Base-by-base conservation (phyloP, 306 rosid species). In the Lotus japonicus region DNA sequence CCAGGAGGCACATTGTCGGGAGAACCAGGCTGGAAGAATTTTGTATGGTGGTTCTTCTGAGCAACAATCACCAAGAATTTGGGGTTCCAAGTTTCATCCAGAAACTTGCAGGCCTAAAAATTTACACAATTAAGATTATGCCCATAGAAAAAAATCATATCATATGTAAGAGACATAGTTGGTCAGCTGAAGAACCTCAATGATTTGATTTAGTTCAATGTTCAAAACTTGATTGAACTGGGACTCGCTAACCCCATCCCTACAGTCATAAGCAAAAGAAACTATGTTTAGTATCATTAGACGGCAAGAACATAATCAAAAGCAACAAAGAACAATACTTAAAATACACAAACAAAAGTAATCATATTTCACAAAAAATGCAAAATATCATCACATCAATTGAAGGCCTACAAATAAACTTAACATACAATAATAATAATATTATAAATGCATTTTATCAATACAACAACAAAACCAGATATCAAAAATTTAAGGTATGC, bases 211-310 rank as follows among this genome's bases (percentile, higher is more conserved):
- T 6, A 94, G 82, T 53, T 94, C 97, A 11, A 81, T 79, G 59
- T 94, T 95, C 80, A 90, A 44, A 2, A 95, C 99, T 85, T 95
- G 96, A 21, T 81, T 95, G 71, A 95, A 95, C 28, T 95, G 99
- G 0, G 99, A 95, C 42, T 95, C 97, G 2, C 96, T 88, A 11
- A 95, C 97, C 26, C 99, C 99, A 66, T 95, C 99, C 95, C 99
- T 95, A 26, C 19, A 75, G 63, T 19, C 31, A 56, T 19, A 4
- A 63, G 13, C 23, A 12, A 61, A 69, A 5, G 0, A 35, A 28
- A 53, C 4, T 16, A 14, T 0, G 12, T 1, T 36, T 14, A 73
- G 15, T 15, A 15, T 10, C 0, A 4, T 0, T 6, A 35, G 46
- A 70, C 17, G 12, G 5, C 21, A 8, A 6, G 1, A 54, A 17